phyloP scores from a whole-genome alignment of 1,284 basidiomycete species.

The Gymnopus androsaceus region DNA sequence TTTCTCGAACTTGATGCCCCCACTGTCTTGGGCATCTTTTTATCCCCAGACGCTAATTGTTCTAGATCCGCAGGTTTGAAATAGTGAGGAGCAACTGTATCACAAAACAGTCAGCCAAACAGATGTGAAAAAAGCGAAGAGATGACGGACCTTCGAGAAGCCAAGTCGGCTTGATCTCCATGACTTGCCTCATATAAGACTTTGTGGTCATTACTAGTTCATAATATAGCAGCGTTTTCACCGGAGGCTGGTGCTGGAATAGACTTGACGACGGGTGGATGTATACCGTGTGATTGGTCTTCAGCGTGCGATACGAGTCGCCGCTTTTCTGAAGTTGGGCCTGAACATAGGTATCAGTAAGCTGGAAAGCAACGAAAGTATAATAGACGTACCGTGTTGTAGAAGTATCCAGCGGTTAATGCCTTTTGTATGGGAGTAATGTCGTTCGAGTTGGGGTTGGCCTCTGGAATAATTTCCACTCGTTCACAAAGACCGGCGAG shows the following conservation, averaged over 20 bases:
- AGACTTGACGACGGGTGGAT: constrained; percentile 95
- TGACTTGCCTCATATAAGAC: constrained; percentile 89
- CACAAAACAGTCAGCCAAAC: constrained; percentile 12
- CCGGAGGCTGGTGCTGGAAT: constrained; percentile 94
- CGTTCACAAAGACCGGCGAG: constrained; percentile 94
- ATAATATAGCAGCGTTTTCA: constrained; percentile 90
- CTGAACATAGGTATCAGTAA: constrained; percentile 37
- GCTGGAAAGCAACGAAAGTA: not conserved
- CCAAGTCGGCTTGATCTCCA: constrained; percentile 97
- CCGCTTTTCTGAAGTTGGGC: constrained; percentile 89
- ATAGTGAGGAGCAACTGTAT: constrained; percentile 87
- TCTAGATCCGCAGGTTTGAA: constrained; percentile 90
- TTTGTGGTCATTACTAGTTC: constrained; percentile 90
- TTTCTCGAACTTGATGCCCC: constrained; percentile 32
- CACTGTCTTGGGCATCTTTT: constrained; percentile 84
- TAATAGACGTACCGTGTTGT: constrained; percentile 78
- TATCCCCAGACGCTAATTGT: constrained; percentile 77
- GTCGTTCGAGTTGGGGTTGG: constrained; percentile 89
- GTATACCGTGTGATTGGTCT: constrained; percentile 94
- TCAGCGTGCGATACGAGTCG: constrained; percentile 90
- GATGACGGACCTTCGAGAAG: constrained; percentile 76
- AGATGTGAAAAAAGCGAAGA: constrained; percentile 1
- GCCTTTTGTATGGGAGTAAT: constrained; percentile 94
- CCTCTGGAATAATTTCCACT: constrained; percentile 89
- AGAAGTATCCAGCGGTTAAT: constrained; percentile 93